Evolutionary conservation across 768 basidiomycete genomes (phyloP).

Genomic region (Boletus speciosus): DNA sequence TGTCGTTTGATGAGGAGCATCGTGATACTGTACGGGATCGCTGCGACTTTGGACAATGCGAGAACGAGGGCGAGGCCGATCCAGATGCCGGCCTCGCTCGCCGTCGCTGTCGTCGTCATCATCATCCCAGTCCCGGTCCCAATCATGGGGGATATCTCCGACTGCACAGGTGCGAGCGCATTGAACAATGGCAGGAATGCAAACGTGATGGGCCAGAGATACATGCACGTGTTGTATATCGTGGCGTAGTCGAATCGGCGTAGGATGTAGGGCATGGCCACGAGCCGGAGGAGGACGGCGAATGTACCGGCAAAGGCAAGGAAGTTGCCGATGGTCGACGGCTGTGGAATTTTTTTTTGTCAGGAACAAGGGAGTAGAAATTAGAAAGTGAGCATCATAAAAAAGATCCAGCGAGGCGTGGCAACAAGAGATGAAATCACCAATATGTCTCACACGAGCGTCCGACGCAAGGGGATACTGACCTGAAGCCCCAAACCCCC

Average conservation of each 20-base stretch:
- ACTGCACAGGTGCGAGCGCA: not conserved
- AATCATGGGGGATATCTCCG: not conserved
- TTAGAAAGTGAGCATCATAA: not conserved
- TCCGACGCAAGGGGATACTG: not conserved
- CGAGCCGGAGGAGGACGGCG: conserved; percentile 45
- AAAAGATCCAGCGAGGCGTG: not conserved
- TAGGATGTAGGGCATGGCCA: conserved; percentile 39
- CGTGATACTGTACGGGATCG: conserved; percentile 41
- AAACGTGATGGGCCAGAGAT: conserved; percentile 5
- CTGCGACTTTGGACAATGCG: conserved; percentile 28
- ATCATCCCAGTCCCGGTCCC: not conserved
- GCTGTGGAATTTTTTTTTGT: conserved; percentile 26
- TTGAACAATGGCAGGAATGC: conserved; percentile 5
- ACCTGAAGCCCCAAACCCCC: conserved; percentile 59
- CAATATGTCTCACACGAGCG: not conserved
- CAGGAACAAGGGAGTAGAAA: conserved; percentile 13
- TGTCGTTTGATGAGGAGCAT: conserved; percentile 56
- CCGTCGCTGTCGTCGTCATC: too few species aligned
- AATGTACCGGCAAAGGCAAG: conserved; percentile 49
- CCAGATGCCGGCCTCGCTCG: conserved; percentile 39
- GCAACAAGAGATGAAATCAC: not conserved
- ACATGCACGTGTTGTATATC: conserved; percentile 2
- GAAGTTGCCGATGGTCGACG: conserved; percentile 52
- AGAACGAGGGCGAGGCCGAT: conserved; percentile 42
- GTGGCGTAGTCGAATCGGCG: conserved; percentile 8